Evolutionary conservation across 345 rosid species (phyloP), one percentile per base, ranked within the genome.

Genomic region (Hibiscus mutabilis): DNA sequence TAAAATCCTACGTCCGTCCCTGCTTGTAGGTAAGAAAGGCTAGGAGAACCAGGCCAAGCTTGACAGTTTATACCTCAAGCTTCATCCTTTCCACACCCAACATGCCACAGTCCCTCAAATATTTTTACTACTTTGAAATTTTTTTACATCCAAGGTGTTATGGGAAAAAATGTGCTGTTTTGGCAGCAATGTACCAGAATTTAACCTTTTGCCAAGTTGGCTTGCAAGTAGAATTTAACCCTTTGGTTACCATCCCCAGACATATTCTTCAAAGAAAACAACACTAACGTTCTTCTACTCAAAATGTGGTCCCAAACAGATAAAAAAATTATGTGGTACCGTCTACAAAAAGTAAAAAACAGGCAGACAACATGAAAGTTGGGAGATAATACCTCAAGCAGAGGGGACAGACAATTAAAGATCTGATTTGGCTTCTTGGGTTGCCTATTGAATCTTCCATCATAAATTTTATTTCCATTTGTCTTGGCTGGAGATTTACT

Each of bases 361-460:
- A 16, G 24, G 72, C 59, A 31, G 46, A 9, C 24, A 66, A 55
- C 19, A 71, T 44, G 60, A 61, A 33, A 65, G 53, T 52, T 55
- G 60, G 57, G 35, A 15, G 60, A 73, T 10, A 18, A 72, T 82
- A 91, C 95, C 93, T 76, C 76, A 42, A 85, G 67, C 51, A 91
- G 91, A 74, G 93, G 76, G 55, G 96, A 86, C 18, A 85, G 79
- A 13, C 92, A 90, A 86, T 14, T 42, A 42, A 42, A 42, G 46
- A 51, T 79, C 68, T 78, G 78, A 75, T 31, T 62, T 77, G 44
- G 75, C 63, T 27, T 68, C 78, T 71, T 77, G 40, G 70, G 16
- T 24, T 73, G 61, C 35, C 69, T 72, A 33, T 58, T 58, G 55
- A 59, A 64, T 60, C 63, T 69, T 40, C 58, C 75, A 73, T 64